Evolutionary conservation across 768 basidiomycete species (phyloP).

Genomic region (Boletus rufocinnamomeus): DNA sequence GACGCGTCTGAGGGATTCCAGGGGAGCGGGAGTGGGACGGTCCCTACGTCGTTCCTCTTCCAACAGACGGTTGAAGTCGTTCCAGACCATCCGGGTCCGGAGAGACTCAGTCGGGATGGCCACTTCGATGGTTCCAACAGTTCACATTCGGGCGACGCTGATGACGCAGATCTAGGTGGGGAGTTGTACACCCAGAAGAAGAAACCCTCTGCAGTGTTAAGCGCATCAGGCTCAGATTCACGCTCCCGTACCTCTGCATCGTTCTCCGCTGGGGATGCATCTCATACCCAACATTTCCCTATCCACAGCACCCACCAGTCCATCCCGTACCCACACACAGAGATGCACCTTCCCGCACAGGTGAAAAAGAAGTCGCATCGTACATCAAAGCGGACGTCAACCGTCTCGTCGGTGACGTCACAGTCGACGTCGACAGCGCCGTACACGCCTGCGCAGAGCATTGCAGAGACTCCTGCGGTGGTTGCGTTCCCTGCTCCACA

Average conservation of each 20-base stretch:
- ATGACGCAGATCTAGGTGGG: slow-evolving; percentile 65
- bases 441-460: slow-evolving; percentile 37
- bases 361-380: slow-evolving; percentile 23
- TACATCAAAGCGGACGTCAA: slow-evolving; percentile 35
- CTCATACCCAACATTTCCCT: slow-evolving; percentile 26
- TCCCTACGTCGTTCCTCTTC: background rate
- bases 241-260: slow-evolving; percentile 63
- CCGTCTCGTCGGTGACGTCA: slow-evolving; percentile 43
- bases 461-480: slow-evolving; percentile 30
- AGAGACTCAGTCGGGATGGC: slow-evolving; percentile 3
- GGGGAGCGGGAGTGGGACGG: slow-evolving; percentile 42
- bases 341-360: slow-evolving; percentile 29
- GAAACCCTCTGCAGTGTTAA: slow-evolving; percentile 31
- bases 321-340: slow-evolving; percentile 29
- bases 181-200: slow-evolving; percentile 49
- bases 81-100: slow-evolving; percentile 10
- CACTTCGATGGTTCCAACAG: slow-evolving; percentile 9
- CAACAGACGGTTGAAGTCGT: background rate
- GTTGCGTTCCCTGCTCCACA: slow-evolving; percentile 30
- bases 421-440: slow-evolving; percentile 50
- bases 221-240: slow-evolving; percentile 54
- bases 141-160: slow-evolving; percentile 35
- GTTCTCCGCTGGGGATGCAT: slow-evolving; percentile 31
- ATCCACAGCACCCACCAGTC: slow-evolving; percentile 29
- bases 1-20: slow-evolving; percentile 68